phyloP scores from a whole-genome alignment of 148 eudicot genomes.

The Vaccinium myrtillus region DNA sequence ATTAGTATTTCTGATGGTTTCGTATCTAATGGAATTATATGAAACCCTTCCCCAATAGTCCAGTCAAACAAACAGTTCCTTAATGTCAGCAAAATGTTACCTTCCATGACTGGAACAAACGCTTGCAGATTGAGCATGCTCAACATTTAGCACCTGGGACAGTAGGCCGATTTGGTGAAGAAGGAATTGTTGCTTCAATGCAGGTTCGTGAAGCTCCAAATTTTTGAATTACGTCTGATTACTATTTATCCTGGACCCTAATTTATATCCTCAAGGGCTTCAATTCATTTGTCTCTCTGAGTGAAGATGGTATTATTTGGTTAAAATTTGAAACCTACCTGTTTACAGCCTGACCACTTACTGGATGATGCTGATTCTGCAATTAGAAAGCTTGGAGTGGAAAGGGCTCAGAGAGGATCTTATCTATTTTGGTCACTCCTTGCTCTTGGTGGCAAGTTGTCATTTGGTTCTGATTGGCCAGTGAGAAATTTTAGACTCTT shows the following conservation, averaged over 20 bases:
- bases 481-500: slow-evolving; percentile 40
- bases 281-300: neutral
- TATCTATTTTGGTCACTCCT: slow-evolving; percentile 72
- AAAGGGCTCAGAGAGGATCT: slow-evolving; percentile 77
- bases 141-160: slow-evolving; percentile 85
- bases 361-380: slow-evolving; percentile 85
- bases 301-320: neutral
- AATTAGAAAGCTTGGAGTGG: slow-evolving; percentile 68
- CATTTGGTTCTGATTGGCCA: slow-evolving; percentile 99
- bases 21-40: neutral
- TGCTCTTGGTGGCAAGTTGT: slow-evolving; percentile 46
- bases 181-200: slow-evolving; percentile 75
- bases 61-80: neutral
- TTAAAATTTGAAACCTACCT: slow-evolving; percentile 11
- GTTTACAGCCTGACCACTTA: slow-evolving; percentile 87
- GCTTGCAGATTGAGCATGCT: slow-evolving; percentile 92
- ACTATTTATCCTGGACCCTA: neutral
- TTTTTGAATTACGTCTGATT: neutral
- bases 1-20: neutral
- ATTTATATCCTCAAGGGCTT: neutral
- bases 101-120: neutral
- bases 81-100: neutral
- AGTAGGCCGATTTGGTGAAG: slow-evolving; percentile 68
- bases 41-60: neutral
- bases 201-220: slow-evolving; percentile 50